These are phyloP conservation scores for Alternaria dauci DNA, from an alignment of 2,329 filamentous ascomycete species.

Conservation along the genomic window DNA sequence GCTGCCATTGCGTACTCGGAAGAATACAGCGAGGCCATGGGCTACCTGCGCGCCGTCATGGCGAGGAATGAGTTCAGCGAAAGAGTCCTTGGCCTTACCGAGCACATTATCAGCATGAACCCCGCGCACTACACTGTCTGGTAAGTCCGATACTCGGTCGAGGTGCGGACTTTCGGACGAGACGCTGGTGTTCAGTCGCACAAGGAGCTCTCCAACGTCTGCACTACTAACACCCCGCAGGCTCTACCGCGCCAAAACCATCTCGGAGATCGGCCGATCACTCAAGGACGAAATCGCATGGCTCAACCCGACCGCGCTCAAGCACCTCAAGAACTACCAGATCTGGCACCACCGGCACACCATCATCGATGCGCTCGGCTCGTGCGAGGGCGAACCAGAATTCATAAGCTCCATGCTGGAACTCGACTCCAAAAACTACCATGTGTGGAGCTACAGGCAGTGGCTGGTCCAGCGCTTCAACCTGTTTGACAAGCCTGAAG, in stretches of 20 bases:
- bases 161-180: conserved; percentile 9
- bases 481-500: conserved; percentile 62
- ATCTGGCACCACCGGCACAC: conserved; percentile 80
- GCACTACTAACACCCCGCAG: conserved; percentile 49
- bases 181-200: background rate
- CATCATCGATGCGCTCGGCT: conserved; percentile 64
- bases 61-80: conserved; percentile 82
- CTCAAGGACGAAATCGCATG: conserved; percentile 79
- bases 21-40: conserved; percentile 90
- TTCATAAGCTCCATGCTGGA: conserved; percentile 85
- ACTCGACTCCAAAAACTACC: conserved; percentile 95
- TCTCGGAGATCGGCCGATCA: conserved; percentile 71
- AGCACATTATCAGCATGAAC: conserved; percentile 90
- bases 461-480: conserved; percentile 72
- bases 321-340: conserved; percentile 97
- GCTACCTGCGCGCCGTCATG: conserved; percentile 95
- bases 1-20: conserved; percentile 92
- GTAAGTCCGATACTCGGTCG: conserved; percentile 54
- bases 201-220: background rate
- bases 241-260: conserved; percentile 85
- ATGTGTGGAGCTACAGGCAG: conserved; percentile 96
- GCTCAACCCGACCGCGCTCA: conserved; percentile 83
- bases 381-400: conserved; percentile 71
- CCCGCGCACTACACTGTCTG: conserved; percentile 98
- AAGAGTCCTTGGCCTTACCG: conserved; percentile 80